Percentiles rank a stretch among this genome's conserved stretches.
These are phyloP conservation scores for Mucor plumbeus DNA, from an alignment of 371 early-diverging fungal genomes.

Conservation along the genomic window DNA sequence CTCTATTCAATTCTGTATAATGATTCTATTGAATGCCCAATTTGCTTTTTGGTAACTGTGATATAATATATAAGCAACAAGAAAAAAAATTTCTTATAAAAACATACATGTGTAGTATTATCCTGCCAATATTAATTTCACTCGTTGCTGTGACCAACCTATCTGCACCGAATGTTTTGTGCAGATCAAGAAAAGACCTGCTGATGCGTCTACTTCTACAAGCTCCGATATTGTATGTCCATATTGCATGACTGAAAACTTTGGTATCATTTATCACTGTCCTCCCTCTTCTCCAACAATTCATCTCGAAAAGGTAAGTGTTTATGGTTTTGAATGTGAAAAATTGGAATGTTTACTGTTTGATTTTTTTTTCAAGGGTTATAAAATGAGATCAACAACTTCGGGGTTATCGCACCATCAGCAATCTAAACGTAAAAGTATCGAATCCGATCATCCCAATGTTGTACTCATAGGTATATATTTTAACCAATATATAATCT, in stretches of 20 bases:
- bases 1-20: slow-evolving; percentile 47
- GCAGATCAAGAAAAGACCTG: slow-evolving; percentile 79
- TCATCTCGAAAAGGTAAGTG: slow-evolving; percentile 8
- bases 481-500: neutral
- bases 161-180: slow-evolving; percentile 96
- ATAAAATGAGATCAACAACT: slow-evolving; percentile 18
- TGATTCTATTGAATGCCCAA: slow-evolving; percentile 88
- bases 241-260: slow-evolving; percentile 72
- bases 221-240: slow-evolving; percentile 66
- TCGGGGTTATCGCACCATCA: slow-evolving; percentile 13
- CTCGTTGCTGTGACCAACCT: slow-evolving; percentile 92
- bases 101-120: slow-evolving; percentile 75
- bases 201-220: slow-evolving; percentile 20
- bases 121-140: slow-evolving; percentile 89
- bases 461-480: slow-evolving; percentile 27
- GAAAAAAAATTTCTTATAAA: neutral
- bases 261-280: slow-evolving; percentile 25
- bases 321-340: neutral
- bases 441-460: slow-evolving; percentile 15
- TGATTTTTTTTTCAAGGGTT: neutral
- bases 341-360: neutral
- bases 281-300: neutral
- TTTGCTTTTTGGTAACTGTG: slow-evolving; percentile 86
- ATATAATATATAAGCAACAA: neutral
- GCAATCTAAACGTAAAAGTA: slow-evolving; percentile 16